A percentile compares a stretch with the other conserved stretches of the same genome.
Conservation (phyloP, 2,329 filamentous ascomycete species). For the Elsinoe australis region DNA sequence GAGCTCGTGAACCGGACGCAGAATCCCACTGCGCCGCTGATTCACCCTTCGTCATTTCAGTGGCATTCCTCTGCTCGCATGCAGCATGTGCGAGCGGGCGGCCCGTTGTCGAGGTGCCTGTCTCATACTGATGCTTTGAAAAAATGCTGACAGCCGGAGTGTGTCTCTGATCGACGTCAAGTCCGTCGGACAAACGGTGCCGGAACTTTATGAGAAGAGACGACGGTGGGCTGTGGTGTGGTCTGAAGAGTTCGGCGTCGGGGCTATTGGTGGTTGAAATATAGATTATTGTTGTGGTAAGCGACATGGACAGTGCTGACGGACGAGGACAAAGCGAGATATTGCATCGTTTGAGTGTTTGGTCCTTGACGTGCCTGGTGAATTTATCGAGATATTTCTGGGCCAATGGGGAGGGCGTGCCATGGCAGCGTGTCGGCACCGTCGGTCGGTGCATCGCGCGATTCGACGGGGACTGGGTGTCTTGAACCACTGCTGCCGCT, state of each 20-base stretch:
- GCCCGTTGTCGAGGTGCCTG: too few species aligned
- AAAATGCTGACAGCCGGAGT: background rate
- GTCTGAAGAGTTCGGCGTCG: background rate
- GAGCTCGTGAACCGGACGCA: conserved; percentile 4
- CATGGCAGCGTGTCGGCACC: conserved; percentile 7
- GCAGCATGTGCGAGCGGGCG: too few species aligned
- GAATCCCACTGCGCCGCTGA: background rate
- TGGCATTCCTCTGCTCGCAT: too few species aligned
- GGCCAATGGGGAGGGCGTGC: conserved; percentile 9
- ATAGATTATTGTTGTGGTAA: background rate
- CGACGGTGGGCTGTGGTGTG: background rate
- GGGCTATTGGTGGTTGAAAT: background rate
- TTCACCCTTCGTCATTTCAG: conserved; percentile 2
- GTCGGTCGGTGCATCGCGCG: conserved; percentile 4
- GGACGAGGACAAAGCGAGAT: background rate
- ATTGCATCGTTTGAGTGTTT: background rate
- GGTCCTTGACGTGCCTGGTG: conserved; percentile 8
- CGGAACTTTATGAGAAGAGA: conserved; percentile 4
- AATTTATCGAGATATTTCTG: conserved; percentile 13
- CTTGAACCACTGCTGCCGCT: background rate
- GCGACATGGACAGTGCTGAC: conserved; percentile 15
- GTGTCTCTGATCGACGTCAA: conserved; percentile 9
- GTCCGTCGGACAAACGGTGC: conserved; percentile 7
- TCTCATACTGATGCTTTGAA: conserved; percentile 9
- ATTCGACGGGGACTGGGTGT: conserved; percentile 1